Percentiles rank a stretch among this genome's conserved stretches.
phyloP scores from a whole-genome alignment of 177 flowering plant genomes.

The Tripterygium wilfordii region DNA sequence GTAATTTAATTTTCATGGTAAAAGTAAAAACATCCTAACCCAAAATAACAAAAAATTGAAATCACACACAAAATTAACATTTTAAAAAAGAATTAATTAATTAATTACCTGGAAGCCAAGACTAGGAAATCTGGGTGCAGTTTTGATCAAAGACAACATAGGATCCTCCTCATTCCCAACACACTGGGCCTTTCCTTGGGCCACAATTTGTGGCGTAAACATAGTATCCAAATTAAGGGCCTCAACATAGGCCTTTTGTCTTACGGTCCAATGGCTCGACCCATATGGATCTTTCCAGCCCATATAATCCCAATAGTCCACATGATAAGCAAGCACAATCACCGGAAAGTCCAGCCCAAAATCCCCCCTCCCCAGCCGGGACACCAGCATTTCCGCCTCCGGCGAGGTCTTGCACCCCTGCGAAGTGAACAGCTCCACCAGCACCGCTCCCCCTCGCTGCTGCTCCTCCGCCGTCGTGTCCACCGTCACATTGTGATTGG shows the following conservation, averaged over 20 bases:
- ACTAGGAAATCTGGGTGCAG: slow-evolving; percentile 46
- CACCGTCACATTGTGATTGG: no score
- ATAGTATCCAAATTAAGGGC: slow-evolving; percentile 63
- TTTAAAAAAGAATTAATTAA: not conserved
- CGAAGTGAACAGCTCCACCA: slow-evolving; percentile 88
- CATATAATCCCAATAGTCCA: slow-evolving; percentile 86
- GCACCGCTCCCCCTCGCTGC: slow-evolving; percentile 39
- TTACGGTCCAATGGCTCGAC: slow-evolving; percentile 72
- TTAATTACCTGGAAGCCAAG: slow-evolving; percentile 56
- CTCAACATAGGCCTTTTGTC: slow-evolving; percentile 85
- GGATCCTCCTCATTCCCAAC: slow-evolving; percentile 57
- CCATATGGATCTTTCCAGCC: slow-evolving; percentile 94
- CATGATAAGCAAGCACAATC: slow-evolving; percentile 64
- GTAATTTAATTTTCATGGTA: no score
- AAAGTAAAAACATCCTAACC: no score
- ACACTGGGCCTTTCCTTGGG: slow-evolving; percentile 65
- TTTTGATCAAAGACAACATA: slow-evolving; percentile 35
- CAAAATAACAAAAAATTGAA: no score
- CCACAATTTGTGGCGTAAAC: slow-evolving; percentile 82
- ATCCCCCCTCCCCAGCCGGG: slow-evolving; percentile 78
- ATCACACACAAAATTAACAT: no score
- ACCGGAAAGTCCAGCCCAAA: slow-evolving; percentile 38
- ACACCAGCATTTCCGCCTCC: slow-evolving; percentile 70
- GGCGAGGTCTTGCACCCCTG: slow-evolving; percentile 86
- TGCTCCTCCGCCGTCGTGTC: slow-evolving; percentile 42